Percentiles rank a stretch among this genome's conserved stretches.
Conservation (phyloP, 2,329 filamentous ascomycete genomes). For the Monosporascus sp. region DNA sequence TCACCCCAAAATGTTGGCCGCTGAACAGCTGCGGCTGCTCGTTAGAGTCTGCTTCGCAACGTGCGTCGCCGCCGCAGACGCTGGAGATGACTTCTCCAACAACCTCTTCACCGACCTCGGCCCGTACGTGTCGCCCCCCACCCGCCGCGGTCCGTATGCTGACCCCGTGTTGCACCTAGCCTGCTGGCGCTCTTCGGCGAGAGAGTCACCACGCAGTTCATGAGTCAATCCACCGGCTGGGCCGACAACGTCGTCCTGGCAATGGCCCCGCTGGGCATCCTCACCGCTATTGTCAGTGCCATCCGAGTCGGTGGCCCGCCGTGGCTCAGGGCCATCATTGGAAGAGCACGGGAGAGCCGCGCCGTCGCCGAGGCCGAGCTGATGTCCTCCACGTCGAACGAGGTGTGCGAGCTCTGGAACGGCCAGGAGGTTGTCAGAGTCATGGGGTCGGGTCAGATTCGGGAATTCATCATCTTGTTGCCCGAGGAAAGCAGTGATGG, state of each 20-base stretch:
- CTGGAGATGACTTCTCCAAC: background rate
- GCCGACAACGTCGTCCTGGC: conserved; percentile 42
- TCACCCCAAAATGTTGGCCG: no score
- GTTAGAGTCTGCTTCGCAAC: no score
- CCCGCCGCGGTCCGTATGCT: background rate
- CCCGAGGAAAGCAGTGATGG: background rate
- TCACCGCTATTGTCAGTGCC: conserved; percentile 38
- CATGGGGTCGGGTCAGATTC: conserved; percentile 8
- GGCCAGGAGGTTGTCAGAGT: conserved; percentile 30
- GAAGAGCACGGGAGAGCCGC: conserved; percentile 37
- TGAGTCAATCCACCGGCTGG: conserved; percentile 36
- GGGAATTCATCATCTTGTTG: conserved; percentile 11
- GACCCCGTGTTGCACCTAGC: background rate
- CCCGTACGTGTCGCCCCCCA: background rate
- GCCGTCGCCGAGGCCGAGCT: conserved; percentile 37
- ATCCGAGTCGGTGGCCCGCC: conserved; percentile 40
- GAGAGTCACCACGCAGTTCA: conserved; percentile 41
- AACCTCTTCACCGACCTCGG: background rate
- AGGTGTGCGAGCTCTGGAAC: conserved; percentile 41
- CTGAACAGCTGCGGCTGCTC: no score
- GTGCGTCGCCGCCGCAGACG: background rate
- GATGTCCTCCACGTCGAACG: conserved; percentile 40
- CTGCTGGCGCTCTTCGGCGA: conserved; percentile 36
- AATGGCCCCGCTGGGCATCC: conserved; percentile 39
- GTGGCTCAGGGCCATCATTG: conserved; percentile 39